phyloP scores from a whole-genome alignment of 352 stramenopile genomes.

The Aphanomyces stellatus region DNA sequence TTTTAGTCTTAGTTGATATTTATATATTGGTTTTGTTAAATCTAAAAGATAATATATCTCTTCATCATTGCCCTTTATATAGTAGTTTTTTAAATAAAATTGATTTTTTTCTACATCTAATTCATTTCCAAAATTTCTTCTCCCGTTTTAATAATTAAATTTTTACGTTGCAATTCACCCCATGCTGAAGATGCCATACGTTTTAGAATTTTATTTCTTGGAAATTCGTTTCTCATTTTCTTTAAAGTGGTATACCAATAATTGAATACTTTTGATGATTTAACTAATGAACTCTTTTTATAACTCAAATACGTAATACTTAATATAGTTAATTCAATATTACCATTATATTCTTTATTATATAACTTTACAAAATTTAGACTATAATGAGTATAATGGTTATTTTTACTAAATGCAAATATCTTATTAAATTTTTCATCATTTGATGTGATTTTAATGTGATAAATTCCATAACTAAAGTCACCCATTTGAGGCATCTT shows the following conservation, averaged over 20 bases:
- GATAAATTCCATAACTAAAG: not conserved
- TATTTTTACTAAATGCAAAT: not conserved
- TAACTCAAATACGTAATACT: too few species aligned
- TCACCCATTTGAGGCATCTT: not conserved
- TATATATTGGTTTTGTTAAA: slow-evolving; percentile 13
- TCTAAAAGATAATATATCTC: not conserved
- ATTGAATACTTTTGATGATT: too few species aligned
- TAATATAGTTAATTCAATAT: too few species aligned
- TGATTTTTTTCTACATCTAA: not conserved
- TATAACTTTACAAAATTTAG: not conserved
- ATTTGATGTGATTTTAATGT: not conserved
- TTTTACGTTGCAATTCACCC: not conserved
- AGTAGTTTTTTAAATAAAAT: slow-evolving; percentile 5
- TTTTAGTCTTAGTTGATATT: slow-evolving; percentile 9
- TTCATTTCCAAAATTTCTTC: not conserved
- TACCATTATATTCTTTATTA: too few species aligned
- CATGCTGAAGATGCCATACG: not conserved
- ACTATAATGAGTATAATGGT: not conserved
- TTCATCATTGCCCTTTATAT: not conserved
- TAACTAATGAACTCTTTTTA: too few species aligned
- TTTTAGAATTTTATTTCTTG: not conserved
- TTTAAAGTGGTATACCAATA: too few species aligned
- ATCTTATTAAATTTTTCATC: slow-evolving; percentile 2
- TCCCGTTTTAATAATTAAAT: not conserved
- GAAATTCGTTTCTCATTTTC: not conserved